These are phyloP conservation scores for Dentipellis fragilis DNA, from an alignment of 768 basidiomycete genomes.

Conservation along the genomic window DNA sequence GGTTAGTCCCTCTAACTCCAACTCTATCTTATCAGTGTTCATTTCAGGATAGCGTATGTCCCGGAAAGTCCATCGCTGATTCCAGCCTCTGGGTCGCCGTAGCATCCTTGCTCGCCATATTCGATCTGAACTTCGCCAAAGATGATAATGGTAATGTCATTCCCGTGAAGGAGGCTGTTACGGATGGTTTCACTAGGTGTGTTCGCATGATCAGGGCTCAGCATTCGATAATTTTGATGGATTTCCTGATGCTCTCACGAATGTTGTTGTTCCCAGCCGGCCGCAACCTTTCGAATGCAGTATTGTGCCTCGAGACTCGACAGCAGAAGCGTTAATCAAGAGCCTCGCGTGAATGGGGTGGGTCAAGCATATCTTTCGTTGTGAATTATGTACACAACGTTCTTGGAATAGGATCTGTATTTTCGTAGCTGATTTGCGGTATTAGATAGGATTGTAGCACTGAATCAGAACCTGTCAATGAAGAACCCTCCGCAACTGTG, in stretches of 20 bases:
- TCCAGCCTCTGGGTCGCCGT: slow-evolving; percentile 8
- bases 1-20: too few relatives aligned
- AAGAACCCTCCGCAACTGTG: too few relatives aligned
- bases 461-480: too few relatives aligned
- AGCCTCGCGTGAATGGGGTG: not conserved
- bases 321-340: not conserved
- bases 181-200: not conserved
- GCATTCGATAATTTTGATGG: not conserved
- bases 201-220: not conserved
- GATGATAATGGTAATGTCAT: slow-evolving; percentile 2
- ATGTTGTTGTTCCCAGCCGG: not conserved
- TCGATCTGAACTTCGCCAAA: not conserved
- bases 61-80: slow-evolving; percentile 7
- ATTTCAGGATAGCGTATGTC: slow-evolving; percentile 15
- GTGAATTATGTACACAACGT: too few relatives aligned
- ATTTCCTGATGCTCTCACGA: not conserved
- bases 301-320: not conserved
- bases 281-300: not conserved
- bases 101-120: slow-evolving; percentile 1
- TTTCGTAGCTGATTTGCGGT: too few relatives aligned
- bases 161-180: not conserved
- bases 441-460: too few relatives aligned
- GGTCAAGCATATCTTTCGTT: too few relatives aligned
- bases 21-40: too few relatives aligned
- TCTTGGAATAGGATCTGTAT: too few relatives aligned